Conservation (phyloP, 345 rosid species). For the Alliaria petiolata region DNA sequence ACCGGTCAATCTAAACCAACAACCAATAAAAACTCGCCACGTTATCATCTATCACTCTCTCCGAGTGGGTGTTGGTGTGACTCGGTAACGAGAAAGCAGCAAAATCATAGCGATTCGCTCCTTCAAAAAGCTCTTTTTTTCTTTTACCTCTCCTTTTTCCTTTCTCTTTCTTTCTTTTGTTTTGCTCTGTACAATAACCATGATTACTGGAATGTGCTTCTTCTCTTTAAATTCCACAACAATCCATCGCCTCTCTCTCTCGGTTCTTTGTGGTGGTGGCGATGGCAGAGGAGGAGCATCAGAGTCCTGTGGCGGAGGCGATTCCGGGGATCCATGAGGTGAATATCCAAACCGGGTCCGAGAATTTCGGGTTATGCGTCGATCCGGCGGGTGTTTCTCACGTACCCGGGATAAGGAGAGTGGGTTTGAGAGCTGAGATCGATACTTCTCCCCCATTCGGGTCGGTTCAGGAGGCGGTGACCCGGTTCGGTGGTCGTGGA, state of each 20-base stretch:
- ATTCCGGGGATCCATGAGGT: slow-evolving; percentile 55
- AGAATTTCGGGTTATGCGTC: slow-evolving; percentile 27
- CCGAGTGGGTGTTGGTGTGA: slow-evolving; percentile 24
- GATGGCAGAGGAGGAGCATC: slow-evolving; percentile 40
- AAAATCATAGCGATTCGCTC: slow-evolving; percentile 41
- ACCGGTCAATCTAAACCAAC: neutral
- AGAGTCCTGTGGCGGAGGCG: slow-evolving; percentile 27
- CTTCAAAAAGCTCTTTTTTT: slow-evolving; percentile 31
- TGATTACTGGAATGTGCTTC: slow-evolving; percentile 8
- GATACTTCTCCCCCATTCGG: slow-evolving; percentile 93
- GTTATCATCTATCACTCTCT: neutral
- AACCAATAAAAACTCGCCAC: slow-evolving; percentile 12
- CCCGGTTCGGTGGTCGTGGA: slow-evolving; percentile 81
- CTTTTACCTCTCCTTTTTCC: neutral
- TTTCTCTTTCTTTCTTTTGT: neutral
- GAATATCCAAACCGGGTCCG: slow-evolving; percentile 35
- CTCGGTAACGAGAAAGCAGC: slow-evolving; percentile 34
- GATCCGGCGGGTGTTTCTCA: slow-evolving; percentile 25
- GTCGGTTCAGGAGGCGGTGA: slow-evolving; percentile 91
- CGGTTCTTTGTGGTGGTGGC: slow-evolving; percentile 7
- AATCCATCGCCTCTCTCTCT: neutral
- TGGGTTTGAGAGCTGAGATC: slow-evolving; percentile 68
- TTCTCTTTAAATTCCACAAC: slow-evolving; percentile 34
- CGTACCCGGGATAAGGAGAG: slow-evolving; percentile 49
- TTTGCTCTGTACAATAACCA: slow-evolving; percentile 23